Evolutionary conservation across 2,329 filamentous ascomycete genomes (phyloP).

Genomic region (Colletotrichum chlorophyti): DNA sequence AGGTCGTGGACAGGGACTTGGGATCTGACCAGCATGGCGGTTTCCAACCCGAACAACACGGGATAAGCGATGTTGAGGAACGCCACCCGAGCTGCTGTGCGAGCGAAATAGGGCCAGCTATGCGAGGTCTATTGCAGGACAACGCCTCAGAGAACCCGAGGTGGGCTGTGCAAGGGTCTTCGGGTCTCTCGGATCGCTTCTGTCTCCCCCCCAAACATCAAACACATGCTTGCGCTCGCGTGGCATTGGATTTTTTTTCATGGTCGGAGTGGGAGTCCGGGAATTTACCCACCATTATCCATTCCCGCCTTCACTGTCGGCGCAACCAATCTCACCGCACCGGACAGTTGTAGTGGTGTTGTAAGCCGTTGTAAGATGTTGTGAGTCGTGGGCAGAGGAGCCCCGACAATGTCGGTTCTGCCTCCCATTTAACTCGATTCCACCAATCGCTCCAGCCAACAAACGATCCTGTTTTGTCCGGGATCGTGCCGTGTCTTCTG

Average conservation of each 20-base stretch:
- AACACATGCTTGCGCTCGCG: slow-evolving; percentile 13
- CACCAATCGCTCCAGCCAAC: too few relatives aligned
- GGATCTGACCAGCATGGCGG: too few relatives aligned
- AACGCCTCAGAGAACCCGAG: neutral
- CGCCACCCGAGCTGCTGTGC: slow-evolving; percentile 1
- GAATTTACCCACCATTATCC: too few relatives aligned
- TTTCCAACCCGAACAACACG: slow-evolving; percentile 15
- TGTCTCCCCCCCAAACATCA: too few relatives aligned
- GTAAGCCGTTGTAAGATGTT: too few relatives aligned
- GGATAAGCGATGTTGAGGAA: slow-evolving; percentile 19
- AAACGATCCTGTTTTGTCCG: too few relatives aligned
- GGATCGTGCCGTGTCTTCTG: neutral
- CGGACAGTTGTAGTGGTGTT: neutral
- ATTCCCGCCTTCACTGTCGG: slow-evolving; percentile 13
- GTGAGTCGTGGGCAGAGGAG: too few relatives aligned
- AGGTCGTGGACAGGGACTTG: too few relatives aligned
- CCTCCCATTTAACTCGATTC: neutral
- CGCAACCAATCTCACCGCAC: neutral
- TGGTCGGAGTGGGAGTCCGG: neutral
- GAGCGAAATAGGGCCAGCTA: too few relatives aligned
- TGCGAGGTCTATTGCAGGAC: too few relatives aligned
- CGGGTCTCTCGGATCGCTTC: slow-evolving; percentile 12
- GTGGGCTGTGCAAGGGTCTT: neutral
- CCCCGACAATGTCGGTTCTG: too few relatives aligned
- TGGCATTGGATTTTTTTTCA: neutral